Evolutionary conservation across 768 basidiomycete genomes (phyloP).

Genomic region (Tephrocybe rancida): DNA sequence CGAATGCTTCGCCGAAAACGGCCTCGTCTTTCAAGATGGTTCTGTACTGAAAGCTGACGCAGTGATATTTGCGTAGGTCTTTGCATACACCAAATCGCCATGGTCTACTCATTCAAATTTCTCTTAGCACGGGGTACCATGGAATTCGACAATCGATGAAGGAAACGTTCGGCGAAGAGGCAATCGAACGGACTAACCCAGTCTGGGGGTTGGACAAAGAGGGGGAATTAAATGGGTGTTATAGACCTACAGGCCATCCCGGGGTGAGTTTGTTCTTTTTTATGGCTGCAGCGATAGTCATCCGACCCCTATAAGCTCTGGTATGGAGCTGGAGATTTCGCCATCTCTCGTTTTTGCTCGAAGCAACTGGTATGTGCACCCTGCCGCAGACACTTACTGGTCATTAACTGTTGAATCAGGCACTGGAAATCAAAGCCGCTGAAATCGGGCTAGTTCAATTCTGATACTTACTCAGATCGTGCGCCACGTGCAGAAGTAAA

Average conservation of each 20-base stretch:
- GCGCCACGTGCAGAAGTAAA: neutral
- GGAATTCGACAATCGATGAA: constrained; percentile 30
- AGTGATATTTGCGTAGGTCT: constrained; percentile 45
- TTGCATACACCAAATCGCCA: neutral
- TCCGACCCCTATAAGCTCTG: constrained; percentile 31
- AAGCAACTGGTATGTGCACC: constrained; percentile 35
- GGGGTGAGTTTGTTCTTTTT: constrained; percentile 28
- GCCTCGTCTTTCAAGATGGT: constrained; percentile 40
- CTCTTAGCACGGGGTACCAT: constrained; percentile 27
- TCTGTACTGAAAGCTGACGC: constrained; percentile 41
- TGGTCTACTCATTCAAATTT: neutral
- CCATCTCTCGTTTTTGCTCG: constrained; percentile 30
- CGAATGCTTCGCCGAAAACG: constrained; percentile 32
- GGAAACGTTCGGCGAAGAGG: constrained; percentile 35
- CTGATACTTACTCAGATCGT: neutral
- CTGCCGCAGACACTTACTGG: neutral
- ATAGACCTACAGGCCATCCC: constrained; percentile 43
- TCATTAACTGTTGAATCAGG: constrained; percentile 18
- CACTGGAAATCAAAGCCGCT: constrained; percentile 36
- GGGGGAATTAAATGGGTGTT: constrained; percentile 38
- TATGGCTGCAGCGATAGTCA: neutral
- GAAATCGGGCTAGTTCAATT: constrained; percentile 24
- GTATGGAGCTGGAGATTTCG: constrained; percentile 41
- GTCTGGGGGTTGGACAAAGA: constrained; percentile 46
- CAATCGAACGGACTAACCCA: constrained; percentile 28